A percentile compares a stretch with the other conserved stretches of the same genome.
Conservation (phyloP, 2,329 filamentous ascomycete genomes). For the Escovopsis weberi region DNA sequence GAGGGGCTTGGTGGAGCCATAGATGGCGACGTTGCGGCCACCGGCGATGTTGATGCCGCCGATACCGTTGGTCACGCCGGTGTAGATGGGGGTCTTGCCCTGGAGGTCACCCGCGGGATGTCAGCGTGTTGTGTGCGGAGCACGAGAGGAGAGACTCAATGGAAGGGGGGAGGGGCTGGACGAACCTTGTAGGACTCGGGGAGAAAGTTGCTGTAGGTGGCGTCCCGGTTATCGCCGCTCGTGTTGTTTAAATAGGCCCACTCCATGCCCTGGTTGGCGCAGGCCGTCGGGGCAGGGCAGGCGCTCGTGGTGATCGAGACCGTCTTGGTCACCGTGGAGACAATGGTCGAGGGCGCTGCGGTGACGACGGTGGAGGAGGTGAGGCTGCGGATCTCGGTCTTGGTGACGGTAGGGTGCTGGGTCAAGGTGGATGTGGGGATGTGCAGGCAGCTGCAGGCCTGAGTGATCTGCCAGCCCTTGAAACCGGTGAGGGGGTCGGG, state of each 20-base stretch:
- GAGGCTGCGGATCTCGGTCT: background rate
- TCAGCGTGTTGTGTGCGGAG: background rate
- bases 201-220: background rate
- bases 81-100: background rate
- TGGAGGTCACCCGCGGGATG: background rate
- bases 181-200: background rate
- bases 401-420: background rate
- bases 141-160: background rate
- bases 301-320: background rate
- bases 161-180: no score
- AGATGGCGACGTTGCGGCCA: background rate
- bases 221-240: background rate
- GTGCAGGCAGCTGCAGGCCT: background rate
- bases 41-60: background rate
- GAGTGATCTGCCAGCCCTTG: background rate
- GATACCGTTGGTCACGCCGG: background rate
- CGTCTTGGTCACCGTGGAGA: background rate
- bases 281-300: background rate
- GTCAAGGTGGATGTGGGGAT: background rate
- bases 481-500: background rate
- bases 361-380: background rate
- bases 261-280: background rate
- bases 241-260: background rate
- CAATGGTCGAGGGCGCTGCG: background rate
- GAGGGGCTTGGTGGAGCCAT: background rate